Evolutionary conservation across 1,139 yeast genomes (phyloP).

Genomic region (Pneumocystis carinii): DNA sequence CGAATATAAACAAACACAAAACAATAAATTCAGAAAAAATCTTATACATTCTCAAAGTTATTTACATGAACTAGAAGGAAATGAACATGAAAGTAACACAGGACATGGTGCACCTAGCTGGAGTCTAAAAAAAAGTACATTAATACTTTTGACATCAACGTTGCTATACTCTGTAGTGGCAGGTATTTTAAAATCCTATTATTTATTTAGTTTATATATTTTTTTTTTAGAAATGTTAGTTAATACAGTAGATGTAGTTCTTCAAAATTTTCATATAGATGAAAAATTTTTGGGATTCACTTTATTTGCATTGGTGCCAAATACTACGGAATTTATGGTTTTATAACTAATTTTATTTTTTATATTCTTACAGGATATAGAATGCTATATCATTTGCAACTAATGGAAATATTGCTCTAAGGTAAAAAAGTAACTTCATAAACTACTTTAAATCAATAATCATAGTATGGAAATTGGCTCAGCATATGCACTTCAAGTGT

Average conservation of each 20-base stretch:
- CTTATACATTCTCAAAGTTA: conserved; percentile 3
- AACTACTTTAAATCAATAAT: conserved; percentile 9
- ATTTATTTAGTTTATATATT: neutral
- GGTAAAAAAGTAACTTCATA: conserved; percentile 5
- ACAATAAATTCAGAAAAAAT: neutral
- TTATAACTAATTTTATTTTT: neutral
- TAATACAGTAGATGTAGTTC: conserved; percentile 81
- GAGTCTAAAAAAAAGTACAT: conserved; percentile 74
- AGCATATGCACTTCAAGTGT: conserved; percentile 95
- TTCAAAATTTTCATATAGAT: conserved; percentile 58
- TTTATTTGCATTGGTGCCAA: conserved; percentile 89
- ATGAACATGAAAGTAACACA: conserved; percentile 10
- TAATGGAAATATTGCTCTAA: conserved; percentile 82
- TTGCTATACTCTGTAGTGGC: conserved; percentile 83
- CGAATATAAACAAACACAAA: neutral
- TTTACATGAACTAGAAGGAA: conserved; percentile 6
- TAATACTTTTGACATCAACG: conserved; percentile 75
- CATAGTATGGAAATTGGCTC: conserved; percentile 89
- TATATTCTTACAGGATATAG: conserved; percentile 1
- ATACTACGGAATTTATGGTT: conserved; percentile 76
- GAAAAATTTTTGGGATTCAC: conserved; percentile 89
- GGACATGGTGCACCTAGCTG: conserved; percentile 98
- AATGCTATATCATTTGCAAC: conserved; percentile 95
- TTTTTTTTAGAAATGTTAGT: conserved; percentile 53
- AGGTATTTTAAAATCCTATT: neutral